Evolutionary conservation across 768 basidiomycete species (phyloP).

Genomic region (Russula sp.): DNA sequence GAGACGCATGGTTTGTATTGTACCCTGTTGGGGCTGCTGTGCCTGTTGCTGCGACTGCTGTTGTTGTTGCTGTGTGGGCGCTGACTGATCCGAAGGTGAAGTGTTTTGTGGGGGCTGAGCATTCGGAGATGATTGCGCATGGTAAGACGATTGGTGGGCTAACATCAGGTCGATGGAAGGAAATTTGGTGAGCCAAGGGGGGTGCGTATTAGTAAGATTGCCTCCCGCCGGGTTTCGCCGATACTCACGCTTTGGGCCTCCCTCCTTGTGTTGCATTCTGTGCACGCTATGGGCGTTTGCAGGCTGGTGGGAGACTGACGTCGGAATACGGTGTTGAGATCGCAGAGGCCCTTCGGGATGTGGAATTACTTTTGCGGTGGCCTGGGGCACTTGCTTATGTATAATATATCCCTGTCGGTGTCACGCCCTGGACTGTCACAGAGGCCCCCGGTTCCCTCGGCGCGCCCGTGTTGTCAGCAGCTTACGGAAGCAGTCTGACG

Average conservation of each 20-base stretch:
- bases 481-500: constrained; percentile 13
- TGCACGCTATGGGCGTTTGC: not conserved
- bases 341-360: constrained; percentile 14
- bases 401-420: constrained; percentile 7
- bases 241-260: constrained; percentile 28
- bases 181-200: constrained; percentile 32
- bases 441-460: constrained; percentile 4
- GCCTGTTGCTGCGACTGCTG: constrained; percentile 27
- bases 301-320: not conserved
- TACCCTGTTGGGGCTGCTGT: constrained; percentile 24
- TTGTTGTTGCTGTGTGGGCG: constrained; percentile 26
- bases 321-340: not conserved
- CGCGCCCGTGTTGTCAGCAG: constrained; percentile 8
- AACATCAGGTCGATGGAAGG: constrained; percentile 35
- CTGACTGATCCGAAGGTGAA: constrained; percentile 14
- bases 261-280: constrained; percentile 11
- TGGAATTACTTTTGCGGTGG: constrained; percentile 10
- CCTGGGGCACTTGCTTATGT: constrained; percentile 22
- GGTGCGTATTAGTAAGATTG: constrained; percentile 38
- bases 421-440: constrained; percentile 3
- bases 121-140: constrained; percentile 31
- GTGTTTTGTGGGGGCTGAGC: constrained; percentile 17
- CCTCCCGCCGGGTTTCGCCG: constrained; percentile 29
- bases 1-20: constrained; percentile 52
- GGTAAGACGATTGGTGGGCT: constrained; percentile 36